Percentiles rank a stretch among this genome's conserved stretches.
Evolutionary conservation across 129 eudicot species (phyloP).

Genomic region (Lactuca saligna): DNA sequence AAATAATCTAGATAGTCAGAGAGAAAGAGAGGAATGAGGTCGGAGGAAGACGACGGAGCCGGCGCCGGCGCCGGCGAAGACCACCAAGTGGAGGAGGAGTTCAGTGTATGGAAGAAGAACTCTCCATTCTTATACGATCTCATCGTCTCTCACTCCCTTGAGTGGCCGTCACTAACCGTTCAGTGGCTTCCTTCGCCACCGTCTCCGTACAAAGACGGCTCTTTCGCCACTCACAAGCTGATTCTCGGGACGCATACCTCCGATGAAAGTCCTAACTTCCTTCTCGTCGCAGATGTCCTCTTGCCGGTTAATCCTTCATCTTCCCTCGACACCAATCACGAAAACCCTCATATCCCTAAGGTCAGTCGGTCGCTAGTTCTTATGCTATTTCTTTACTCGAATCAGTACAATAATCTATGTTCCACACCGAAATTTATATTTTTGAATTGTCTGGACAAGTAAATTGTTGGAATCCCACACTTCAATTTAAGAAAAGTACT

Average conservation of each 20-base stretch:
- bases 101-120: constrained; percentile 82
- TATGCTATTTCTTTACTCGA: background rate
- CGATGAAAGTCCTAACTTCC: constrained; percentile 72
- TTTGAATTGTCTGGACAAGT: too few relatives aligned
- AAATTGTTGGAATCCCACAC: background rate
- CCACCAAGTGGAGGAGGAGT: constrained; percentile 68
- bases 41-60: constrained; percentile 13
- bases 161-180: constrained; percentile 99
- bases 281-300: constrained; percentile 75
- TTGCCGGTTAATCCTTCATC: constrained; percentile 60
- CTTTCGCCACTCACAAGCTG: constrained; percentile 62
- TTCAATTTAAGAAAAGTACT: background rate
- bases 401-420: background rate
- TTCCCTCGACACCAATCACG: constrained; percentile 43
- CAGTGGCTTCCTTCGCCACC: constrained; percentile 85
- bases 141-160: constrained; percentile 71
- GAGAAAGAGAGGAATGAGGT: constrained; percentile 30
- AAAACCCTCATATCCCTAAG: constrained; percentile 60
- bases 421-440: background rate
- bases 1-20: constrained; percentile 7
- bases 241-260: constrained; percentile 93
- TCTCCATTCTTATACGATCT: constrained; percentile 84
- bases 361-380: constrained; percentile 21
- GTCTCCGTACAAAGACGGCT: constrained; percentile 40
- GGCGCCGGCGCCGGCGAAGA: constrained; percentile 29